Percentiles rank a stretch among this genome's conserved stretches.
Evolutionary conservation across 139 green algal species (phyloP).

Genomic region (Spirogloea muscicola): DNA sequence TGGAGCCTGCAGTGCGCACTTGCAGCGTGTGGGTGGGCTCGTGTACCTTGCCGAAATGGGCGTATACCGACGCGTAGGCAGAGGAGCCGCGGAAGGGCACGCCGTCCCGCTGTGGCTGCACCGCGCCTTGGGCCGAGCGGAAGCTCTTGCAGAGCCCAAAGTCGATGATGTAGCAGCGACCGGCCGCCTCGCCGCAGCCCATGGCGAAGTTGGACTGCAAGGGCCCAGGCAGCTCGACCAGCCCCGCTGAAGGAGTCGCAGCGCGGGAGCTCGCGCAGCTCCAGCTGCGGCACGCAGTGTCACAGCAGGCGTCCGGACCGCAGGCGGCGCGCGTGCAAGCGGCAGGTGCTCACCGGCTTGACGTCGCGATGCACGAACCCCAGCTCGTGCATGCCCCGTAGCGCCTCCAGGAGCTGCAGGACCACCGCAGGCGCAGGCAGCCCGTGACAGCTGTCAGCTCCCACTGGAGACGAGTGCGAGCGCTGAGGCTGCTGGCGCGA

Average conservation of each 20-base stretch:
- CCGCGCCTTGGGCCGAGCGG: constrained; percentile 13
- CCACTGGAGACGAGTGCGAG: too few species aligned
- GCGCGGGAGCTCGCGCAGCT: neutral
- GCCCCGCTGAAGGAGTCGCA: neutral
- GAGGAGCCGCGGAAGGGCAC: constrained; percentile 72
- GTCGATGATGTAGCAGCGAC: constrained; percentile 45
- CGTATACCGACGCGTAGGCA: constrained; percentile 71
- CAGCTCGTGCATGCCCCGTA: constrained; percentile 29
- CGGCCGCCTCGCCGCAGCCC: neutral
- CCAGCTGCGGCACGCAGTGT: neutral
- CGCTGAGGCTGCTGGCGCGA: too few species aligned
- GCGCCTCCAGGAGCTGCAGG: constrained; percentile 29
- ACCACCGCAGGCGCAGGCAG: too few species aligned
- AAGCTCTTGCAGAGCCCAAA: constrained; percentile 51
- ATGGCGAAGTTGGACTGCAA: constrained; percentile 47
- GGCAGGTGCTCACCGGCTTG: constrained; percentile 38
- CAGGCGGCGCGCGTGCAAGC: too few species aligned
- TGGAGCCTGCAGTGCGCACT: too few species aligned
- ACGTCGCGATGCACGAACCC: constrained; percentile 48
- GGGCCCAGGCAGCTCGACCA: neutral
- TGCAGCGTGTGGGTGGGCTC: too few species aligned
- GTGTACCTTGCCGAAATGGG: constrained; percentile 54
- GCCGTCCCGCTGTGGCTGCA: constrained; percentile 54
- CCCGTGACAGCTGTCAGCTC: too few species aligned
- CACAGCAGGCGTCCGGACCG: too few species aligned